Base-by-base conservation (phyloP, 1,139 yeast species). In the Lodderomyces pseudojiufengensis region DNA sequence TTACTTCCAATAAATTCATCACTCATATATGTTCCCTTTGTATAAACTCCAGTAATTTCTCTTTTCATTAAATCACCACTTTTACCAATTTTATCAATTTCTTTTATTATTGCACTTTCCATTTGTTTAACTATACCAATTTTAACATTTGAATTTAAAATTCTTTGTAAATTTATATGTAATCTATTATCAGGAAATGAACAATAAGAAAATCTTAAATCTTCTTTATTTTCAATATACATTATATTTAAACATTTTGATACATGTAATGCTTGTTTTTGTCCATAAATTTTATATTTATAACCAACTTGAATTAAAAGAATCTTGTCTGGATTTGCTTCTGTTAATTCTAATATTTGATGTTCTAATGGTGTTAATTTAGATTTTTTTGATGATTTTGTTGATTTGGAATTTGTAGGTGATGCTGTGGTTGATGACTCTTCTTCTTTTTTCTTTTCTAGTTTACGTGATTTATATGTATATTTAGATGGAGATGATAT, bases 261-360 rank as follows among this genome's bases (percentile, higher is more conserved):
- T 0, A 82, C 95, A 3, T 64, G 65, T 12, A 63, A 67, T 0
- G 97, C 97, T 18, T 5, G 7, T 60, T 90, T 97, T 37, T 78
- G 73, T 0, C 95, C 96, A 54, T 78, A 87, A 41, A 88, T 80
- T 51, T 84, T 84, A 61, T 80, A 92, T 57, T 87, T 87, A 60
- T 92, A 92, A 0, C 98, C 98, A 7, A 85, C 94, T 53, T 92
- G 94, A 16, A 92, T 71, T 0, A 92, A 79, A 6, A 92, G 63
- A 1, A 92, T 49, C 32, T 85, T 84, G 44, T 86, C 95, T 33
- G 57, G 54, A 52, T 90, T 65, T 2, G 60, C 54, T 4, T 58
- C 50, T 49, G 87, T 87, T 35, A 92, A 61, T 4, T 77, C 80
- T 16, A 79, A 61, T 40, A 80, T 79, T 54, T 90, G 97, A 41